Conservation (phyloP, 306 rosid species). For the Glycine soja region DNA sequence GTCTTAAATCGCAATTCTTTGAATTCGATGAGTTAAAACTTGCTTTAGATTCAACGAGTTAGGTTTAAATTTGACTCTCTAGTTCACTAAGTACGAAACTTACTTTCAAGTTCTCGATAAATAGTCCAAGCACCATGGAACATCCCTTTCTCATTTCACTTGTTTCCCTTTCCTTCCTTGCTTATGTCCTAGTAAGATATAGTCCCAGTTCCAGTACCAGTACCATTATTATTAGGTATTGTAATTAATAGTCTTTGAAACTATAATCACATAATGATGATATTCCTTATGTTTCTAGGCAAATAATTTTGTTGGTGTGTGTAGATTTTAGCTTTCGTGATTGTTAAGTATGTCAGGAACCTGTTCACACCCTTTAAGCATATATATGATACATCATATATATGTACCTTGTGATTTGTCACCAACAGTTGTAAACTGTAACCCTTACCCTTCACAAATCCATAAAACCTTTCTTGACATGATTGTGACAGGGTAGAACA, state of each 20-base stretch:
- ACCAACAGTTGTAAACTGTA: slow-evolving; percentile 29
- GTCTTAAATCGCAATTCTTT: not conserved
- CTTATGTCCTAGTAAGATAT: not conserved
- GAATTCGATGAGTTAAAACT: not conserved
- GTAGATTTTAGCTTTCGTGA: slow-evolving; percentile 18
- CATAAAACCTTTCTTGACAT: slow-evolving; percentile 41
- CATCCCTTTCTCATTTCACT: slow-evolving; percentile 3
- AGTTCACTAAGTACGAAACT: not conserved
- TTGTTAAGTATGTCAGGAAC: slow-evolving; percentile 19
- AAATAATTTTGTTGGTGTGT: slow-evolving; percentile 26
- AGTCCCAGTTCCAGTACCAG: not conserved
- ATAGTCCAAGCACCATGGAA: slow-evolving; percentile 1
- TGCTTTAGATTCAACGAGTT: slow-evolving; percentile 17
- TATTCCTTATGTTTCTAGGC: not conserved
- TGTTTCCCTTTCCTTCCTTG: not conserved
- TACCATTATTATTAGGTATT: not conserved
- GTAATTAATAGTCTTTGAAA: not conserved
- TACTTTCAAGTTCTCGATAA: not conserved
- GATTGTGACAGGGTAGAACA: slow-evolving; percentile 51
- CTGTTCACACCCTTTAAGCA: slow-evolving; percentile 36
- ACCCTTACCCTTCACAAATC: slow-evolving; percentile 19
- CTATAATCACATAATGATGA: slow-evolving; percentile 16
- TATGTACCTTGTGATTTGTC: not conserved
- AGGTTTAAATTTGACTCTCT: slow-evolving; percentile 20
- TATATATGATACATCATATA: not conserved